These are phyloP conservation scores for Globisporangium middletonii DNA, from an alignment of 352 stramenopile genomes.

Conservation along the genomic window DNA sequence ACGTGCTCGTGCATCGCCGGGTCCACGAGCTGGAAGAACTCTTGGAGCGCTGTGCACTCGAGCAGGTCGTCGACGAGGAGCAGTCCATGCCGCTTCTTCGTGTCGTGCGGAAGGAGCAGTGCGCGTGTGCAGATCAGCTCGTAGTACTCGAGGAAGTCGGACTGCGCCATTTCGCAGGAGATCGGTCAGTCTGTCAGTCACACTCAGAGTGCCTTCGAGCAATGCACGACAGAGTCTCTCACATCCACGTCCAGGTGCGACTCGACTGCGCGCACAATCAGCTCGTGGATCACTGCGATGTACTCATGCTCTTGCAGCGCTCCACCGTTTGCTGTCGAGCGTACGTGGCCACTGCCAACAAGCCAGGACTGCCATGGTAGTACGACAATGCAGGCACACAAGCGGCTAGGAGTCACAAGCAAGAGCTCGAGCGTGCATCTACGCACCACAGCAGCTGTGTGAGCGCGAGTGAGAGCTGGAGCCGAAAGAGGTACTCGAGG, in stretches of 20 bases:
- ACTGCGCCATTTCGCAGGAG: conserved; percentile 3
- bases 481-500: conserved; percentile 38
- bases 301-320: conserved; percentile 28
- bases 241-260: conserved; percentile 24
- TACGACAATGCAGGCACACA: not conserved
- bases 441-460: conserved; percentile 10
- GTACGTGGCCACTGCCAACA: conserved; percentile 8
- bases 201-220: no score
- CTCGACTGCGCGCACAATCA: conserved; percentile 15
- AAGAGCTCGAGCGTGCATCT: not conserved
- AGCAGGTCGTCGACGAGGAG: conserved; percentile 35
- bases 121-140: conserved; percentile 50
- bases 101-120: conserved; percentile 45
- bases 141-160: conserved; percentile 50
- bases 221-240: not conserved
- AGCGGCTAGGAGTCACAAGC: not conserved
- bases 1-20: conserved; percentile 24
- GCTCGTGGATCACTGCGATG: conserved; percentile 18
- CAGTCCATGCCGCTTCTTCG: conserved; percentile 13
- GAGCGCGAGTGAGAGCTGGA: conserved; percentile 30
- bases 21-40: conserved; percentile 45
- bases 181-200: not conserved
- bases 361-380: conserved; percentile 2
- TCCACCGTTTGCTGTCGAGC: conserved; percentile 1
- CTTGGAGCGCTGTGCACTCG: conserved; percentile 23